These are phyloP conservation scores for Gyrodon lividus DNA, from an alignment of 768 basidiomycete genomes.

Conservation along the genomic window DNA sequence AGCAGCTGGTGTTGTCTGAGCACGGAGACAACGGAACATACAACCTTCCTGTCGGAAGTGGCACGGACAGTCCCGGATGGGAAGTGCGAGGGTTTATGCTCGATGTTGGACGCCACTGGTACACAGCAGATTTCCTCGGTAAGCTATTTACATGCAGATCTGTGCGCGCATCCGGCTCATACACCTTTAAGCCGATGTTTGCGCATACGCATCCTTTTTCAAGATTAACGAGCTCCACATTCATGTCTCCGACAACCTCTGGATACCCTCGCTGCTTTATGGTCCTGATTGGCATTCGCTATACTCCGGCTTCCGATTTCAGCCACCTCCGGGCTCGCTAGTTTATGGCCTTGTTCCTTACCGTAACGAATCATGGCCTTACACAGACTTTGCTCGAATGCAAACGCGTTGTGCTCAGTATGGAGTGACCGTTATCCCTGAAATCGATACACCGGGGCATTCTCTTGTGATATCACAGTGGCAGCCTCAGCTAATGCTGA, in stretches of 20 bases:
- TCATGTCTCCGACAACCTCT: constrained; percentile 43
- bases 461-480: constrained; percentile 45
- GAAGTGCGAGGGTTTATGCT: constrained; percentile 47
- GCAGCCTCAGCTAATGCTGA: constrained; percentile 42
- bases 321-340: constrained; percentile 34
- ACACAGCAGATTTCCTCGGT: constrained; percentile 38
- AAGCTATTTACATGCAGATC: constrained; percentile 3
- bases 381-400: constrained; percentile 29
- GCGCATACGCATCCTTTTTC: constrained; percentile 45
- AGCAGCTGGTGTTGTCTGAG: constrained; percentile 35
- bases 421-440: constrained; percentile 41
- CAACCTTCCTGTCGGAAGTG: constrained; percentile 33
- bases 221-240: constrained; percentile 45
- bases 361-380: constrained; percentile 42
- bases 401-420: constrained; percentile 38
- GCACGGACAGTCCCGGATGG: constrained; percentile 43
- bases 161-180: neutral
- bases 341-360: constrained; percentile 36
- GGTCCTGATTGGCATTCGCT: constrained; percentile 40
- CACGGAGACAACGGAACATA: constrained; percentile 8
- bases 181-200: constrained; percentile 36
- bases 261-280: constrained; percentile 40
- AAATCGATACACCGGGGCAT: constrained; percentile 46
- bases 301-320: constrained; percentile 43
- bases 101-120: constrained; percentile 47